Base-by-base conservation (phyloP, 176 grass and related monocot species). In the Zoysia japonica region DNA sequence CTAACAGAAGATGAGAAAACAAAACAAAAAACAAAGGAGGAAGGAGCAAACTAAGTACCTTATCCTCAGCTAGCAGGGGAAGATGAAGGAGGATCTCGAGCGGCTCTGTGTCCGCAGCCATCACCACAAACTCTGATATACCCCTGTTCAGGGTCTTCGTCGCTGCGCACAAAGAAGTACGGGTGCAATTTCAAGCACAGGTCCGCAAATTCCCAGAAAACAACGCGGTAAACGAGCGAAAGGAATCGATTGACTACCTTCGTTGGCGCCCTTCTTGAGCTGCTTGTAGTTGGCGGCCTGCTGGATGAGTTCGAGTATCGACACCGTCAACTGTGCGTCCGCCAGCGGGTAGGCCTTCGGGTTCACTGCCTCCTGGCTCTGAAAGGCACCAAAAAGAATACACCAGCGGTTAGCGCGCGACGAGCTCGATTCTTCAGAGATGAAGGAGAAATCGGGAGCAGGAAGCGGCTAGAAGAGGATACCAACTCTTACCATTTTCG, bases 191-290 rank as follows among this genome's bases (percentile, higher is more conserved):
- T 80, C 5, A 59, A 51, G 13, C 7, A 65, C 0, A 60, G 1
- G 0, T 0, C 37, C 5, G 17, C 0, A 37, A 83, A 72, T 72
- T 47, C 17, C 44, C 44, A 43, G 12, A 50, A 12, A 36, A 11
- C 12, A 66, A 37, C 56, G 0, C 20, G 48, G 3, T 5, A 61
- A 44, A 41, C 12, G 17, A 4, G 47, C 5, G 12, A 11, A 53
- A 69, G 6, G 60, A n/a, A 79, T 78, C 67, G 47, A 14, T 56
- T 10, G 7, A 45, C 9, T 52, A 95, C 93, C 93, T 85, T 95
- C 93, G 77, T 95, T 95, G 45, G 93, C 93, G 16, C 93, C 93
- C 87, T 95, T 95, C 89, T 89, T 95, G 52, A 95, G 89, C 77
- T 95, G 93, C 89, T 88, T 95, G 87, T 91, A 95, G 88, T 95